phyloP scores from a whole-genome alignment of 106 monocot species.

The Gastrodia elata region DNA sequence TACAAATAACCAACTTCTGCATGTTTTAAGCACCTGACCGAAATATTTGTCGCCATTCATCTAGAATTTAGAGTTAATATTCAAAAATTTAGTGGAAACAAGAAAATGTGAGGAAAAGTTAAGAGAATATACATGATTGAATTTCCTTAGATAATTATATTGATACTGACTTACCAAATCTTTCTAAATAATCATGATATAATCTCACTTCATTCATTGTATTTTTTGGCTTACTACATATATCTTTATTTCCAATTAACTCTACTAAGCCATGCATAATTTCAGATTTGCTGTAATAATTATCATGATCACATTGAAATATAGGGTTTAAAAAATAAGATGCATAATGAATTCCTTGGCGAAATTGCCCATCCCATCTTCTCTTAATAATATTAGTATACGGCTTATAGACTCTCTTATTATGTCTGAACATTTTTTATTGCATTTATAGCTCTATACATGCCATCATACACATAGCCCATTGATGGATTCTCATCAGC shows the following conservation, averaged over 20 bases:
- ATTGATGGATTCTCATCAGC: no score
- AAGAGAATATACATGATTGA: not conserved
- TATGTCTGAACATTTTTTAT: no score
- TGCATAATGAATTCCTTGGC: no score
- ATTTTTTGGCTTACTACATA: not conserved
- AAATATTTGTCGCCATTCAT: not conserved
- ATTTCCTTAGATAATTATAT: not conserved
- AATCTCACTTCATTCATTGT: not conserved
- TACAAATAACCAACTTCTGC: no score
- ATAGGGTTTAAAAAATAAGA: not conserved
- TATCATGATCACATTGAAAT: not conserved
- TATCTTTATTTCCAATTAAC: not conserved
- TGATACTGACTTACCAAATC: not conserved
- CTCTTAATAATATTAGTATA: no score
- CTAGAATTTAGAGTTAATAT: no score
- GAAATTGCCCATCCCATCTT: no score
- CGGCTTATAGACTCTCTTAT: no score
- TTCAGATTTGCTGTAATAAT: not conserved
- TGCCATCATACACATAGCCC: no score
- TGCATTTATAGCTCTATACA: no score
- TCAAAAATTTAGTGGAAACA: no score
- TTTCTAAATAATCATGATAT: not conserved
- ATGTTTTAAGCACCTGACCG: not conserved
- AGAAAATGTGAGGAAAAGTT: no score
- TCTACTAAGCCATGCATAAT: not conserved